Conservation (phyloP, 805 yeast genomes). For the Candida ipomoeae region DNA sequence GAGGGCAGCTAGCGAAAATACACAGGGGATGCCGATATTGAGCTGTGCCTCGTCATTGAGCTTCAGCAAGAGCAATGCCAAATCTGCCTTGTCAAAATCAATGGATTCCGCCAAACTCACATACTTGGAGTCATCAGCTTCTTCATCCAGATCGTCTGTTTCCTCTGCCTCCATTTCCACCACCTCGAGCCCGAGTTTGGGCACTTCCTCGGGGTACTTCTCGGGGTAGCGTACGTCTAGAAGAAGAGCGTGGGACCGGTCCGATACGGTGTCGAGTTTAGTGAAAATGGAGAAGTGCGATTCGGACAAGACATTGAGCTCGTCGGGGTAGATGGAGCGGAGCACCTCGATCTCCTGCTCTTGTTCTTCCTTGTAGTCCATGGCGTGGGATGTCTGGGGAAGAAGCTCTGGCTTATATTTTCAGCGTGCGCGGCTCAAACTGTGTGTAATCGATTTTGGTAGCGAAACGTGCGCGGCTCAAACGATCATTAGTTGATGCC, state of each 20-base stretch:
- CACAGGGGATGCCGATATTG: constrained; percentile 86
- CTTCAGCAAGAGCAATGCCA: constrained; percentile 34
- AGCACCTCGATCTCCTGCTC: constrained; percentile 84
- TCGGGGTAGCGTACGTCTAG: constrained; percentile 71
- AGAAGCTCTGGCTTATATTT: no score
- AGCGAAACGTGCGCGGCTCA: no score
- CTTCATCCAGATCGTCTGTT: constrained; percentile 34
- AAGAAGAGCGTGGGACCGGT: constrained; percentile 50
- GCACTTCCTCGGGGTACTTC: constrained; percentile 76
- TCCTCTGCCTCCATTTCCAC: constrained; percentile 34
- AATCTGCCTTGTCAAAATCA: constrained; percentile 50
- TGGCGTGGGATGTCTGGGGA: constrained; percentile 18
- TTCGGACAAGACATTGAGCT: constrained; percentile 47
- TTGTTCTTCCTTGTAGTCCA: constrained; percentile 84
- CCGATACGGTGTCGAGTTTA: constrained; percentile 65
- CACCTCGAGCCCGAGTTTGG: constrained; percentile 45
- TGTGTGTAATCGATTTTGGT: no score
- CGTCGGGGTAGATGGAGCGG: constrained; percentile 92
- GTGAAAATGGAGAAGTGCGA: constrained; percentile 54
- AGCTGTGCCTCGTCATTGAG: constrained; percentile 62
- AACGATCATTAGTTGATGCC: no score
- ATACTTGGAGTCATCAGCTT: constrained; percentile 30
- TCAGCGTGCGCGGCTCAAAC: constrained; percentile 1
- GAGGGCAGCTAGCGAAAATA: constrained; percentile 72
- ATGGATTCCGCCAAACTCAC: constrained; percentile 55